phyloP scores from a whole-genome alignment of 1,284 basidiomycete species.

The Cryptococcus sp. region DNA sequence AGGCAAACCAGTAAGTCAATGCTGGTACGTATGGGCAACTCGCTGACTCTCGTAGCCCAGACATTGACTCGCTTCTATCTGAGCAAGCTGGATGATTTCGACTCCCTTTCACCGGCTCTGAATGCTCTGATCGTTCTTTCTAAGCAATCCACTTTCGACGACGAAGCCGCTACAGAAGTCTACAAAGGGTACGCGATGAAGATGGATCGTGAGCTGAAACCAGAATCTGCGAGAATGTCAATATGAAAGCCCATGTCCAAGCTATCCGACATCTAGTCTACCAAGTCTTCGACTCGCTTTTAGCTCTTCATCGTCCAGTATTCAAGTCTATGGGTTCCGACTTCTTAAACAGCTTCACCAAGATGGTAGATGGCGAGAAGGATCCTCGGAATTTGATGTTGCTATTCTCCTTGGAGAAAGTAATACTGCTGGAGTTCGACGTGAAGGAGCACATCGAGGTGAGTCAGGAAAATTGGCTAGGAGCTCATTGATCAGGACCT shows the following conservation, averaged over 20 bases:
- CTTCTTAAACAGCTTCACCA: constrained; percentile 71
- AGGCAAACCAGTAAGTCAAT: constrained; percentile 67
- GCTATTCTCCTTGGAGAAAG: constrained; percentile 79
- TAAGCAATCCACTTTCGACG: constrained; percentile 61
- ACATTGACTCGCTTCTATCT: constrained; percentile 79
- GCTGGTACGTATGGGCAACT: not conserved
- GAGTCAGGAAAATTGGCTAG: constrained; percentile 20
- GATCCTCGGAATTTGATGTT: constrained; percentile 92
- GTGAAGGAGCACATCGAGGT: constrained; percentile 71
- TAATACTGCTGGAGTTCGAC: constrained; percentile 84
- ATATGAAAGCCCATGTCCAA: constrained; percentile 76
- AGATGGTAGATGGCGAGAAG: constrained; percentile 88
- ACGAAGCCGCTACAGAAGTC: constrained; percentile 65
- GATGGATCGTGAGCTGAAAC: not conserved
- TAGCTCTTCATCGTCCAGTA: constrained; percentile 68
- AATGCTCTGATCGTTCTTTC: constrained; percentile 68
- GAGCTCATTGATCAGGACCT: constrained; percentile 57
- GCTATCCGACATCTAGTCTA: constrained; percentile 77
- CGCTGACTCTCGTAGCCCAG: constrained; percentile 54
- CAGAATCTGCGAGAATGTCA: constrained; percentile 54
- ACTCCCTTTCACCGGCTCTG: constrained; percentile 71
- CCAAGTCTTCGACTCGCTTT: constrained; percentile 71
- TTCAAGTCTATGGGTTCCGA: constrained; percentile 66
- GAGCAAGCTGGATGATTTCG: constrained; percentile 78
- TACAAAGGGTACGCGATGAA: constrained; percentile 60